Base-by-base conservation (phyloP, 2,329 filamentous ascomycete genomes). In the Paramyrothecium roridum region DNA sequence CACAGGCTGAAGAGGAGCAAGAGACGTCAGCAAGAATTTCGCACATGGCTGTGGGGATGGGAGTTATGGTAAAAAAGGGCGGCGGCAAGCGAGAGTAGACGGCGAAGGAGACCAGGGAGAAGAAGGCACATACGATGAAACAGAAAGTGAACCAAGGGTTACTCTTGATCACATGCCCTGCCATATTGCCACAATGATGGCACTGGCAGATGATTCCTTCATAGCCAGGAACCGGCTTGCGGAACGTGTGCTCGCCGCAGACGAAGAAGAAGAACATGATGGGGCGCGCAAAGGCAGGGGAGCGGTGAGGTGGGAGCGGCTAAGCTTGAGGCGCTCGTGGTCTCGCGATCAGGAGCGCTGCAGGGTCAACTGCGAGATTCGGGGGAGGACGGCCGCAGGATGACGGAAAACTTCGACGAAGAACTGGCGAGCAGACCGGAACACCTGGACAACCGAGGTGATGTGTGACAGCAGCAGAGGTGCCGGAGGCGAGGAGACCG, bases 91-190 rank as follows among this genome's bases (percentile, higher is more conserved):
- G 26, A 49, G 40, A 21, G 20, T 51, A 52, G 34, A 50, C 17
- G 53, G 3, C 43, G 26, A 56, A 21, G n/a, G 17, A 33, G 45
- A 30, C 10, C 21, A 50, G 7, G 33, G 52, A 48, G 37, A 43
- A 34, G 23, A 16, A 26, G 49, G 21, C 11, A 75, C 81, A 65
- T 72, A 86, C 84, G 53, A 91, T 73, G 72, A 89, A 91, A 78
- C 89, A 92, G 66, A 92, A 86, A 6, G 89, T 92, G 66, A 92
- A 92, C 86, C 88, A 91, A 46, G 85, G 84, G 56, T 86, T 79
- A 56, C 79, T 80, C 70, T 87, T 87, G 65, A 85, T 76, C 55
- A 87, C 84, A 58, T 75, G 76, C 16, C 77, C 85, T 2, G 79
- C 76, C 71, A 81, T 84, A 75, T 88, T 88, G 52, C 85, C 84